Conservation (phyloP, 345 rosid species). For the Hevea brasiliensis region DNA sequence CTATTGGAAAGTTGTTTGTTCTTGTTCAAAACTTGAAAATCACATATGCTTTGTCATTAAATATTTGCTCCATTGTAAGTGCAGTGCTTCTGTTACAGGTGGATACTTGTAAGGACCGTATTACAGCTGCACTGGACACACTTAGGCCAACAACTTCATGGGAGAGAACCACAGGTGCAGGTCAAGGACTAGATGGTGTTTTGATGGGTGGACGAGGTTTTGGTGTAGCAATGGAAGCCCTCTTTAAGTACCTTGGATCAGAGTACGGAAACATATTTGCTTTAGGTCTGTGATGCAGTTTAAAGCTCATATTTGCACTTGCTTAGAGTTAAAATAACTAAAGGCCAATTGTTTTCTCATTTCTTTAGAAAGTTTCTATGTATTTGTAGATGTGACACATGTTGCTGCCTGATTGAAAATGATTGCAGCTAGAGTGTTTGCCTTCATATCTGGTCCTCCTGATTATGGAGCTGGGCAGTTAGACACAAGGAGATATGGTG, state of each 20-base stretch:
- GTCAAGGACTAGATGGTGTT: slow-evolving; percentile 79
- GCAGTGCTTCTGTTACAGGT: slow-evolving; percentile 46
- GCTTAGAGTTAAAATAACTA: not conserved
- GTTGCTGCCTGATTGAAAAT: slow-evolving; percentile 28
- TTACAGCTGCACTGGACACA: slow-evolving; percentile 89
- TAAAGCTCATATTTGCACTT: slow-evolving; percentile 17
- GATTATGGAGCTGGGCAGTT: slow-evolving; percentile 98
- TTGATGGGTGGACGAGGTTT: slow-evolving; percentile 97
- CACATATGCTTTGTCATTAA: not conserved
- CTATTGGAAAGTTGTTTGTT: not conserved
- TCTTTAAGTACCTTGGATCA: slow-evolving; percentile 89
- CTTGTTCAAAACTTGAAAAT: not conserved
- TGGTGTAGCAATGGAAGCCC: slow-evolving; percentile 96
- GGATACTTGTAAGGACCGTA: slow-evolving; percentile 87
- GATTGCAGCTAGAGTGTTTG: slow-evolving; percentile 88
- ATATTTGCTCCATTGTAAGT: slow-evolving; percentile 11
- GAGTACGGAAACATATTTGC: slow-evolving; percentile 96
- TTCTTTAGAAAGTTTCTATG: slow-evolving; percentile 1
- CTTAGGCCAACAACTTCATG: slow-evolving; percentile 94
- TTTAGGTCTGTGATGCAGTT: slow-evolving; percentile 57
- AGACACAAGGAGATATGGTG: slow-evolving; percentile 96
- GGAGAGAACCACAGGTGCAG: slow-evolving; percentile 85
- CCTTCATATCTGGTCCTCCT: slow-evolving; percentile 97
- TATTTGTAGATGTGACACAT: slow-evolving; percentile 2
- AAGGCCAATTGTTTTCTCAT: not conserved